phyloP scores from a whole-genome alignment of 495 filamentous ascomycete genomes.

The Staphylotrichum longicolle region DNA sequence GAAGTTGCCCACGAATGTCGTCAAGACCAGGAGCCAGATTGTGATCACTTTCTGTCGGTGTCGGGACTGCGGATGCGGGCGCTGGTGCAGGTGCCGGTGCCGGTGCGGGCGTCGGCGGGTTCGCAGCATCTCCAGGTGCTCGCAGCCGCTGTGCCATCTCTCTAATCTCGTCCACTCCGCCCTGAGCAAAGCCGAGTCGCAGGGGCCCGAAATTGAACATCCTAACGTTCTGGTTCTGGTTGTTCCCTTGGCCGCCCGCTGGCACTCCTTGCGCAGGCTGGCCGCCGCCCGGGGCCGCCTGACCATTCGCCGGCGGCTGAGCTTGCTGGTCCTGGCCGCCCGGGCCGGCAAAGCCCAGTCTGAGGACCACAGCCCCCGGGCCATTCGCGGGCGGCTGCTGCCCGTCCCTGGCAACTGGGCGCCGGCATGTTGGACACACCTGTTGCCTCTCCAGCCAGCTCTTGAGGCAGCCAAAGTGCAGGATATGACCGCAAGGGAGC shows the following conservation, averaged over 20 bases:
- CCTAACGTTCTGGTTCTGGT: constrained; percentile 38
- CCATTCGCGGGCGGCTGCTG: constrained; percentile 29
- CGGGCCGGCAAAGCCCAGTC: constrained; percentile 32
- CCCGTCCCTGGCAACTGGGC: constrained; percentile 62
- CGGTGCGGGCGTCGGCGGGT: constrained; percentile 22
- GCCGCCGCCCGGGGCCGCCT: constrained; percentile 44
- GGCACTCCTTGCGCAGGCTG: constrained; percentile 64
- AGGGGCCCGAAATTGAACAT: constrained; percentile 64
- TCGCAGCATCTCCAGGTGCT: constrained; percentile 26
- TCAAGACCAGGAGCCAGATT: constrained; percentile 25
- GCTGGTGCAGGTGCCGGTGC: neutral
- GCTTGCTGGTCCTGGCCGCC: constrained; percentile 34
- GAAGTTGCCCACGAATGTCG: constrained; percentile 55
- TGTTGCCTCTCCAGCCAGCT: constrained; percentile 99
- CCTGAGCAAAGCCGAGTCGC: constrained; percentile 55
- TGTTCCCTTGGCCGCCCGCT: constrained; percentile 31
- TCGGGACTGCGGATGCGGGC: constrained; percentile 28
- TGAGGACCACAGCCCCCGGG: constrained; percentile 31
- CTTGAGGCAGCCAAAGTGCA: constrained; percentile 90
- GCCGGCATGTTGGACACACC: constrained; percentile 90
- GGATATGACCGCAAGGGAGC: constrained; percentile 90
- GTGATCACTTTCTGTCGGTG: constrained; percentile 19
- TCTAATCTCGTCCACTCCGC: constrained; percentile 46
- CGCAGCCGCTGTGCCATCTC: constrained; percentile 46
- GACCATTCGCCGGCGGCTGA: constrained; percentile 31